Conservation (phyloP, 768 basidiomycete species). For the Trametes punicea region DNA sequence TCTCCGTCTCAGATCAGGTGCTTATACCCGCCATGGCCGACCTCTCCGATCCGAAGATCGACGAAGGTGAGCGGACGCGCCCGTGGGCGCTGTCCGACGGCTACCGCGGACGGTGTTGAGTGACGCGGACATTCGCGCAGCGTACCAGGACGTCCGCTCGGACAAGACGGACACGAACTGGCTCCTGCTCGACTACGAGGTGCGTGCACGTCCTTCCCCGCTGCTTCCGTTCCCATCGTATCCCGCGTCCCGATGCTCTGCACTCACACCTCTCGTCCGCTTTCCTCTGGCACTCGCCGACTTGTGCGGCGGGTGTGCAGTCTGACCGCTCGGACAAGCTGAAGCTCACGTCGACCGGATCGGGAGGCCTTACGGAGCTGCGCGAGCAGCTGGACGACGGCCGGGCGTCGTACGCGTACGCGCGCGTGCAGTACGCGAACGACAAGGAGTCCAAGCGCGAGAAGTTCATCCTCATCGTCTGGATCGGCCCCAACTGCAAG, state of each 20-base stretch:
- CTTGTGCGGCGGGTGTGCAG: conserved; percentile 35
- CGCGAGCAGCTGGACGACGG: conserved; percentile 63
- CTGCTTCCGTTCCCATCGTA: neutral
- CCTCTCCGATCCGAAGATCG: conserved; percentile 68
- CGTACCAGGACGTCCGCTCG: conserved; percentile 82
- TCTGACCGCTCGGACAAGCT: conserved; percentile 81
- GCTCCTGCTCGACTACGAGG: conserved; percentile 88
- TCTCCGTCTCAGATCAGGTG: neutral
- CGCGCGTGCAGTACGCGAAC: conserved; percentile 77
- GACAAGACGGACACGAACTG: conserved; percentile 88
- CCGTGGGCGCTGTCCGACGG: conserved; percentile 13
- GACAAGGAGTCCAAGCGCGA: conserved; percentile 84
- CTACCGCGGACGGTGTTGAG: conserved; percentile 28
- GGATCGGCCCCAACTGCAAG: conserved; percentile 82
- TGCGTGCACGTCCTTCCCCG: conserved; percentile 30
- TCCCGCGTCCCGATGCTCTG: neutral
- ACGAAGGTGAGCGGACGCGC: conserved; percentile 51
- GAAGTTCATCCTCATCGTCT: conserved; percentile 84
- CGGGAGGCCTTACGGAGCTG: conserved; percentile 77
- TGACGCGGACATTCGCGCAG: conserved; percentile 38
- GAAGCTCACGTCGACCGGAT: conserved; percentile 71
- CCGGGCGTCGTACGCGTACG: conserved; percentile 84
- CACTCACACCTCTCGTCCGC: neutral
- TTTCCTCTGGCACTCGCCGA: conserved; percentile 2
- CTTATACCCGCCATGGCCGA: conserved; percentile 59